Percentiles rank a stretch among this genome's conserved stretches.
These are phyloP conservation scores for Oenanthe sinensis DNA, from an alignment of 129 eudicot genomes.

Conservation along the genomic window DNA sequence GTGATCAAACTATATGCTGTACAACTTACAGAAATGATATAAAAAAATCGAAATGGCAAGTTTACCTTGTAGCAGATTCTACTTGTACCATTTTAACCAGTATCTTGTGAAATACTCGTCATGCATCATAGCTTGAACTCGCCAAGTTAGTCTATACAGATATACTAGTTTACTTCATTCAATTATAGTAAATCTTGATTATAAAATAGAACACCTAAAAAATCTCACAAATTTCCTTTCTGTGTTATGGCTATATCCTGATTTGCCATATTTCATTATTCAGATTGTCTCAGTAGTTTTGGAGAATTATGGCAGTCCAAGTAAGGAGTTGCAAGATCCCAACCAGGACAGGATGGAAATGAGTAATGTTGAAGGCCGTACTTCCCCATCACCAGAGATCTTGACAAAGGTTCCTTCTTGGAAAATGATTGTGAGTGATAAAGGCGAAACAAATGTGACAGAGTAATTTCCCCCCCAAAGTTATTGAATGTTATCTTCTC, in stretches of 20 bases:
- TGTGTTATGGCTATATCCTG: neutral
- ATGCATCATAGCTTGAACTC: neutral
- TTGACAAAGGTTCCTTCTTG: constrained; percentile 62
- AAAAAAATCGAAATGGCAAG: neutral
- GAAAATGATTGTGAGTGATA: constrained; percentile 62
- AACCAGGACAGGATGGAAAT: constrained; percentile 52
- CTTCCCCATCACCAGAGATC: constrained; percentile 31
- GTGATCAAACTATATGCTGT: neutral
- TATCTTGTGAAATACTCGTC: neutral
- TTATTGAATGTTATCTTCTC: constrained; percentile 1
- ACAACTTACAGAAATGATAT: neutral
- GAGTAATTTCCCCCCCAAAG: constrained; percentile 30
- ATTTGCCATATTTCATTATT: constrained; percentile 10
- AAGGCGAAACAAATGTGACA: constrained; percentile 67
- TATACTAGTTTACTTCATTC: neutral
- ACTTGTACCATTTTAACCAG: neutral
- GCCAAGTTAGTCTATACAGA: neutral
- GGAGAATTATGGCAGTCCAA: constrained; percentile 59
- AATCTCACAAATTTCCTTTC: neutral
- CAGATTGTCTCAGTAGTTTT: constrained; percentile 85
- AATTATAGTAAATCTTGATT: neutral
- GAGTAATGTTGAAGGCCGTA: constrained; percentile 41
- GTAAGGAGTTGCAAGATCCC: constrained; percentile 37
- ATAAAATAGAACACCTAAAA: neutral
- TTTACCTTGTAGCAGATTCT: neutral